Evolutionary conservation across 495 filamentous ascomycete species (phyloP).

Genomic region (Tuber indicum): DNA sequence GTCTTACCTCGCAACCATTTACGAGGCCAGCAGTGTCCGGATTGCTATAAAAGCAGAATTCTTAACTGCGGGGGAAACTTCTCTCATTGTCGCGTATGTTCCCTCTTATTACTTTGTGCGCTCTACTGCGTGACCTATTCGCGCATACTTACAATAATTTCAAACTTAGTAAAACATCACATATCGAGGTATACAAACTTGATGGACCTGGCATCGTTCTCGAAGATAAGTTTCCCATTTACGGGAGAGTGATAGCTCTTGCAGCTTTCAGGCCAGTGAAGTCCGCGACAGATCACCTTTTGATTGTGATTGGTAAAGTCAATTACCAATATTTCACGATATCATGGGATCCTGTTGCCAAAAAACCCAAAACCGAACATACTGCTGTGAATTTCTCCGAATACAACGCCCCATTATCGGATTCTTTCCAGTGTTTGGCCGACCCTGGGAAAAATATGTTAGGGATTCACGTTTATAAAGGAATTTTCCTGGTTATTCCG

Average conservation of each 20-base stretch:
- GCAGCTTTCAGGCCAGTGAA: slow-evolving; percentile 69
- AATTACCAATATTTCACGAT: slow-evolving; percentile 70
- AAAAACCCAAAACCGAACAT: slow-evolving; percentile 33
- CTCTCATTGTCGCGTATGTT: slow-evolving; percentile 77
- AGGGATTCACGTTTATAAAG: slow-evolving; percentile 82
- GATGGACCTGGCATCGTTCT: slow-evolving; percentile 49
- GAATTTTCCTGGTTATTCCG: slow-evolving; percentile 69
- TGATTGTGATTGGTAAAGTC: slow-evolving; percentile 82
- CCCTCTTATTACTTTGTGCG: not conserved
- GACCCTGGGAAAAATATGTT: slow-evolving; percentile 78
- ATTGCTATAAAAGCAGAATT: slow-evolving; percentile 78
- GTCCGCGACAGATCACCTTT: slow-evolving; percentile 74
- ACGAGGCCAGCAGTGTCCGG: slow-evolving; percentile 79
- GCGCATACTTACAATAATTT: slow-evolving; percentile 5
- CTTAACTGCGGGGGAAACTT: slow-evolving; percentile 64
- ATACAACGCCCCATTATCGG: slow-evolving; percentile 43
- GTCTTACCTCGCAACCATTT: slow-evolving; percentile 93
- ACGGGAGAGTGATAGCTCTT: slow-evolving; percentile 79
- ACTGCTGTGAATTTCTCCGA: slow-evolving; percentile 32
- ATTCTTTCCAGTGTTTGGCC: slow-evolving; percentile 47
- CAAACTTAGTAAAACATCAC: slow-evolving; percentile 70
- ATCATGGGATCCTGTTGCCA: slow-evolving; percentile 60
- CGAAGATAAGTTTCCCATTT: slow-evolving; percentile 48
- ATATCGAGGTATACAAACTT: slow-evolving; percentile 73
- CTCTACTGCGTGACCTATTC: slow-evolving; percentile 2